Evolutionary conservation across 2,329 filamentous ascomycete species (phyloP).

Genomic region (Boeremia exigua): DNA sequence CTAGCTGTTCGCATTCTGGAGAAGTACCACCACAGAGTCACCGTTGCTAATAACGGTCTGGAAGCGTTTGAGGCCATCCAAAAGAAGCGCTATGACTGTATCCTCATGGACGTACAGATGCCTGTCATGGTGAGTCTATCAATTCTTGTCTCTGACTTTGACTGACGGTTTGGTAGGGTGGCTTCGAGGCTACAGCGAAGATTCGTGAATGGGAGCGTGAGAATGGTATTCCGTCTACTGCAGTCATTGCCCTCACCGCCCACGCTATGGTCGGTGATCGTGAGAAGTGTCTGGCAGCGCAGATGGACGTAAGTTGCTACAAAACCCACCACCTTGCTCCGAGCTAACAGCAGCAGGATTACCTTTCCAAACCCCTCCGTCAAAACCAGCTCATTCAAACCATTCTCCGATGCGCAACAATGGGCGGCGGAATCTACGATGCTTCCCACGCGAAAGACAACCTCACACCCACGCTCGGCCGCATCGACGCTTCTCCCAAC

Average conservation of each 20-base stretch:
- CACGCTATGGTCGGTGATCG: slow-evolving; percentile 99
- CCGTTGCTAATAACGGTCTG: slow-evolving; percentile 91
- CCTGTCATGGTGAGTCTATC: slow-evolving; percentile 81
- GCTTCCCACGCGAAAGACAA: slow-evolving; percentile 57
- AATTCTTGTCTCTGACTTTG: background rate
- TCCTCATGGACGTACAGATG: slow-evolving; percentile 99
- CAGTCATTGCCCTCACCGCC: slow-evolving; percentile 94
- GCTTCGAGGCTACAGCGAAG: slow-evolving; percentile 95
- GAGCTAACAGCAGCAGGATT: slow-evolving; percentile 64
- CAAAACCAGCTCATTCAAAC: slow-evolving; percentile 98
- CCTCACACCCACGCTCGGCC: slow-evolving; percentile 40
- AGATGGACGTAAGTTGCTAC: slow-evolving; percentile 75
- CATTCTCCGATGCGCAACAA: slow-evolving; percentile 93
- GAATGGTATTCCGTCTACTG: slow-evolving; percentile 79
- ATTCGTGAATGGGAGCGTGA: slow-evolving; percentile 93
- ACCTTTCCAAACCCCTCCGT: slow-evolving; percentile 93
- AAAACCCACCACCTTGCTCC: background rate
- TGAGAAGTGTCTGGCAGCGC: slow-evolving; percentile 96
- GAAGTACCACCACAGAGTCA: slow-evolving; percentile 92
- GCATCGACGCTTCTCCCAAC: slow-evolving; percentile 2
- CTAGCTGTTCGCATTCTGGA: slow-evolving; percentile 95
- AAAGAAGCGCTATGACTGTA: slow-evolving; percentile 90
- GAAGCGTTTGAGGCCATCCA: slow-evolving; percentile 94
- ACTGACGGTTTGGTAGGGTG: slow-evolving; percentile 68
- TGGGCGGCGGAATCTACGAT: slow-evolving; percentile 82